Percentiles rank a stretch among this genome's conserved stretches.
These are phyloP conservation scores for Scenedesmus sp. DNA, from an alignment of 163 green algal species.

Conservation along the genomic window DNA sequence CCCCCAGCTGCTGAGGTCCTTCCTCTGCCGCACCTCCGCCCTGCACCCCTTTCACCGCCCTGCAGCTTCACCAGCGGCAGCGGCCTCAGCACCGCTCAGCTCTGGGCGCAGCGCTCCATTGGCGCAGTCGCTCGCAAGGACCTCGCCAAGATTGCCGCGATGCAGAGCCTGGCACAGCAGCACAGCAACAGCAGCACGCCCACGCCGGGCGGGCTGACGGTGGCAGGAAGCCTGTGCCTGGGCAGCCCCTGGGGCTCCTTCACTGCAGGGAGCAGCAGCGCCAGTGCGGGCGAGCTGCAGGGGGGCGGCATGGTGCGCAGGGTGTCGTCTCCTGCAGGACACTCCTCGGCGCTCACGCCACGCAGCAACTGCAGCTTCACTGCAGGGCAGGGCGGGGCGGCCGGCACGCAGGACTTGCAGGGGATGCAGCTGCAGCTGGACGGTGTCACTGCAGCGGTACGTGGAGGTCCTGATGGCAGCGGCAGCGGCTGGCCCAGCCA, in stretches of 20 bases:
- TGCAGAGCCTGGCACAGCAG: slow-evolving; percentile 38
- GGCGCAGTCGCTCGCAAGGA: slow-evolving; percentile 45
- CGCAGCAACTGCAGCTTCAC: neutral
- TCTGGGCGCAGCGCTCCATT: slow-evolving; percentile 50
- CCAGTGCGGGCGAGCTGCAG: neutral
- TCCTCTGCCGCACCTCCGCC: neutral
- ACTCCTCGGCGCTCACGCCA: neutral
- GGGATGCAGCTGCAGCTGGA: neutral
- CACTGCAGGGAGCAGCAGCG: slow-evolving; percentile 10
- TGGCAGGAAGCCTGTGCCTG: neutral
- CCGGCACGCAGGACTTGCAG: neutral
- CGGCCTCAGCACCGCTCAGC: slow-evolving; percentile 31
- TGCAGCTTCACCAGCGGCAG: slow-evolving; percentile 18
- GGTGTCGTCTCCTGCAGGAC: slow-evolving; percentile 32
- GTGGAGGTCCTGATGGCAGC: neutral
- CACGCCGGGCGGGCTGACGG: neutral
- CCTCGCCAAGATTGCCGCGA: slow-evolving; percentile 46
- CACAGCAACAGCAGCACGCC: slow-evolving; percentile 46
- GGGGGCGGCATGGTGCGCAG: neutral
- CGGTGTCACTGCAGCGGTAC: neutral
- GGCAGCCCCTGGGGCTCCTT: slow-evolving; percentile 39
- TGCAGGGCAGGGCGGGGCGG: neutral
- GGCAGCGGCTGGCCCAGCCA: neutral
- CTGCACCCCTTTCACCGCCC: too few relatives aligned
- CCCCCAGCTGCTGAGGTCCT: too few relatives aligned